phyloP scores from a whole-genome alignment of 1,139 yeast genomes.

The Saccharomyces hybrid region DNA sequence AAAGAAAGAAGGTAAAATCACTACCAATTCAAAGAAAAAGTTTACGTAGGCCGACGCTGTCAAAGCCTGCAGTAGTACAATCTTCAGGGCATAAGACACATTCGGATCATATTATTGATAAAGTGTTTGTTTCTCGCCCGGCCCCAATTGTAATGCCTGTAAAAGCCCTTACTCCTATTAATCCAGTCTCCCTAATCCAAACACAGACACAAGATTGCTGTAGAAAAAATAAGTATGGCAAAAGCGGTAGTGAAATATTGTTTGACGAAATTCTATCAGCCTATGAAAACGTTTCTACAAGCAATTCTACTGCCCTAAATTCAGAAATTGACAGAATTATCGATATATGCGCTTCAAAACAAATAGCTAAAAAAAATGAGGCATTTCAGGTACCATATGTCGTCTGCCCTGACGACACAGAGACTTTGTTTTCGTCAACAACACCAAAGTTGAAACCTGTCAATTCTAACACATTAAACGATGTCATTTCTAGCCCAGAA shows the following conservation, averaged over 20 bases:
- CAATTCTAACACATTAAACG: slow-evolving; percentile 6
- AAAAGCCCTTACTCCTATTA: not conserved
- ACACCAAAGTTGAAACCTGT: slow-evolving; percentile 6
- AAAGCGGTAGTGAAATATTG: slow-evolving; percentile 18
- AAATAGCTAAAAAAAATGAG: not conserved
- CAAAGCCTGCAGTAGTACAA: not conserved
- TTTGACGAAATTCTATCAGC: slow-evolving; percentile 25
- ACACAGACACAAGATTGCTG: not conserved
- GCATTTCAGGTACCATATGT: not conserved
- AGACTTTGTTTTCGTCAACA: not conserved
- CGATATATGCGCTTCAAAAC: not conserved
- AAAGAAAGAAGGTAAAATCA: not conserved
- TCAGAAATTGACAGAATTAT: slow-evolving; percentile 10
- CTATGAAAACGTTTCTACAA: slow-evolving; percentile 9
- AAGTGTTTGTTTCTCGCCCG: slow-evolving; percentile 1
- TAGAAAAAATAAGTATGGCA: slow-evolving; percentile 1
- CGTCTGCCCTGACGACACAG: not conserved
- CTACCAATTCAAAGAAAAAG: not conserved
- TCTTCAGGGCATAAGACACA: not conserved
- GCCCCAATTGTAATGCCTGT: slow-evolving; percentile 5
- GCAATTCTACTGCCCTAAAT: slow-evolving; percentile 4
- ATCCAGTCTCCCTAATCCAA: not conserved
- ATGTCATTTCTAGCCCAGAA: slow-evolving; percentile 19
- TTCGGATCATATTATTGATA: not conserved
- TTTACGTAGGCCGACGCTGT: not conserved